Evolutionary conservation across 2,329 filamentous ascomycete genomes (phyloP).

Genomic region (Colletotrichum spaethianum): DNA sequence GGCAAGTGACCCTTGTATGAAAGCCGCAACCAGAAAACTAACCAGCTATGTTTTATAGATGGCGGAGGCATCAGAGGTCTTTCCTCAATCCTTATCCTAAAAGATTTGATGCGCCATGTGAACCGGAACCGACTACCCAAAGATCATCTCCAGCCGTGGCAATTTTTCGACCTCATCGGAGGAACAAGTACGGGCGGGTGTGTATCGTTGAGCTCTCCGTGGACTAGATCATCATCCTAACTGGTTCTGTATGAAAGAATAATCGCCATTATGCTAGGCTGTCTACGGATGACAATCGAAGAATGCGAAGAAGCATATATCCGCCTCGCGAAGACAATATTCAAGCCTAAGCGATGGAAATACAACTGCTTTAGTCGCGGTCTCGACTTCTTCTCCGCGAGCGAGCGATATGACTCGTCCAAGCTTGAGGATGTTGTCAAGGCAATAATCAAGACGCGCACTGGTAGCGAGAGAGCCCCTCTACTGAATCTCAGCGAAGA

Average conservation of each 20-base stretch:
- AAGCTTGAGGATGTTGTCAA: conserved; percentile 42
- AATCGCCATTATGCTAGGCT: conserved; percentile 45
- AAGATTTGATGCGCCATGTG: conserved; percentile 38
- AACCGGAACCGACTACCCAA: conserved; percentile 24
- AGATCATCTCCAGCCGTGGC: conserved; percentile 38
- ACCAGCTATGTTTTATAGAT: neutral
- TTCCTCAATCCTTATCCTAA: conserved; percentile 36
- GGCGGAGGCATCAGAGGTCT: conserved; percentile 40
- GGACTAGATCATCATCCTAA: neutral
- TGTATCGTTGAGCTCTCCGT: neutral
- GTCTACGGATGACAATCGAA: conserved; percentile 44
- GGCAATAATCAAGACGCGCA: conserved; percentile 37
- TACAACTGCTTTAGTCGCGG: conserved; percentile 38
- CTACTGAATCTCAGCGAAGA: neutral
- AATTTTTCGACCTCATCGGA: conserved; percentile 43
- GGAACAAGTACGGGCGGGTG: conserved; percentile 40
- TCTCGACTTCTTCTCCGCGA: conserved; percentile 20
- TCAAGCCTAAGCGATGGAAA: conserved; percentile 42
- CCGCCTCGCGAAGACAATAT: conserved; percentile 43
- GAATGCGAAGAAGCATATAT: conserved; percentile 44
- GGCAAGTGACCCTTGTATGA: neutral
- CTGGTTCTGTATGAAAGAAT: conserved; percentile 29
- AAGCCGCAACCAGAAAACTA: neutral
- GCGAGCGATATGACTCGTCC: conserved; percentile 33
- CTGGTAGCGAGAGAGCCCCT: conserved; percentile 28